Percentiles rank a stretch among this genome's conserved stretches.
Conservation (phyloP, 139 green algal genomes). For the Zygnema circumcarinatum region DNA sequence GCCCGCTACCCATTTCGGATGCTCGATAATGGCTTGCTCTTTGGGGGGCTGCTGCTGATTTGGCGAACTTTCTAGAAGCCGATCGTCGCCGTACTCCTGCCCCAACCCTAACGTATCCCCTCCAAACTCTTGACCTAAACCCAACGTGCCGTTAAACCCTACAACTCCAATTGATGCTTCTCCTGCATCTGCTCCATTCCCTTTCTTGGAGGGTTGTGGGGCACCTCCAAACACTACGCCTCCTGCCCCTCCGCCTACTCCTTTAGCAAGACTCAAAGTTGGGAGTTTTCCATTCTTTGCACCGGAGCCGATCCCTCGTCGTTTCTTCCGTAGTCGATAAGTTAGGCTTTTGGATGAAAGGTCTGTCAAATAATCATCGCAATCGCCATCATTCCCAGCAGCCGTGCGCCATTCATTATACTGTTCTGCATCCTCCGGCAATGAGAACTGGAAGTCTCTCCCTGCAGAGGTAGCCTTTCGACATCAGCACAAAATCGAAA, state of each 20-base stretch:
- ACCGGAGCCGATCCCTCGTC: no score
- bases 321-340: no score
- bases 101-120: neutral
- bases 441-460: conserved; percentile 28
- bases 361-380: neutral
- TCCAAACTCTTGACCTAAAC: conserved; percentile 24
- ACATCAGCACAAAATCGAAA: neutral
- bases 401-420: conserved; percentile 26
- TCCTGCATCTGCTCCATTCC: neutral
- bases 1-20: neutral
- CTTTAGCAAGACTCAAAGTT: neutral
- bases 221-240: no score
- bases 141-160: conserved; percentile 12
- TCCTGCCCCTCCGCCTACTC: conserved; percentile 19
- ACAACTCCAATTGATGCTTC: conserved; percentile 4
- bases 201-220: no score
- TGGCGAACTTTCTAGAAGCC: neutral
- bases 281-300: no score
- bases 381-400: neutral
- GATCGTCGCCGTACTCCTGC: neutral
- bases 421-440: conserved; percentile 25
- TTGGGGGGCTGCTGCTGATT: neutral
- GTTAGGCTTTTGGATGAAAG: neutral
- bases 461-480: conserved; percentile 1
- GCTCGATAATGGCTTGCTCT: neutral